Conservation (phyloP, 306 rosid genomes). For the Medicago arabica region DNA sequence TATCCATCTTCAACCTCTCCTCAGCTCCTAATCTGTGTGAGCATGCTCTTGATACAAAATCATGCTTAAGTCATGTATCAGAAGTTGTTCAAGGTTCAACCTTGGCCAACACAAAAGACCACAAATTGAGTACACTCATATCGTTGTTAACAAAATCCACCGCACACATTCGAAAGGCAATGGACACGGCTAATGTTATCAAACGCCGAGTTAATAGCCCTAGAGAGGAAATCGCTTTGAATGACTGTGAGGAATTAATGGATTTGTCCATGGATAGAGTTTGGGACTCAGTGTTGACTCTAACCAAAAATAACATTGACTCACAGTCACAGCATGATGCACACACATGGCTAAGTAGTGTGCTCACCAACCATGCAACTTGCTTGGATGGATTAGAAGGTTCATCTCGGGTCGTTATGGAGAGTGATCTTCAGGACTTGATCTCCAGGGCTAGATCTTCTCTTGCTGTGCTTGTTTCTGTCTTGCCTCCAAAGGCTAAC, state of each 20-base stretch:
- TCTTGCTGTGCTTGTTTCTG: slow-evolving; percentile 55
- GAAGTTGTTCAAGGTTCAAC: slow-evolving; percentile 23
- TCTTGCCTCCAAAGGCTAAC: slow-evolving; percentile 27
- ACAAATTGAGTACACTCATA: slow-evolving; percentile 35
- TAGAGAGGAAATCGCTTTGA: slow-evolving; percentile 48
- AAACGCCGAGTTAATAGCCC: slow-evolving; percentile 48
- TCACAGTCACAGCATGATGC: slow-evolving; percentile 52
- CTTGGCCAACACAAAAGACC: not conserved
- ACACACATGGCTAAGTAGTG: slow-evolving; percentile 72
- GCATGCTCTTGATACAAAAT: slow-evolving; percentile 45
- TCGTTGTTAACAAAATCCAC: slow-evolving; percentile 51
- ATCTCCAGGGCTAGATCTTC: slow-evolving; percentile 56
- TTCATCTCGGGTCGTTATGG: slow-evolving; percentile 25
- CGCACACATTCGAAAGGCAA: slow-evolving; percentile 42
- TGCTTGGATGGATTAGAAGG: slow-evolving; percentile 72
- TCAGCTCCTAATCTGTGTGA: slow-evolving; percentile 40
- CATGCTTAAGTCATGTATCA: slow-evolving; percentile 57
- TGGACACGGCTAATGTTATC: slow-evolving; percentile 29
- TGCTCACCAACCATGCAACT: slow-evolving; percentile 75
- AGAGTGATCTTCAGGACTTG: slow-evolving; percentile 51
- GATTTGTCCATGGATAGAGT: slow-evolving; percentile 57
- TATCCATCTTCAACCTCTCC: slow-evolving; percentile 34
- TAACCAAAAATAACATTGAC: slow-evolving; percentile 25
- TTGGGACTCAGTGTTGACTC: slow-evolving; percentile 49
- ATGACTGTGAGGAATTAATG: slow-evolving; percentile 62